Base-by-base conservation (phyloP, 768 basidiomycete genomes). In the Udeniomyces megalosporus region DNA sequence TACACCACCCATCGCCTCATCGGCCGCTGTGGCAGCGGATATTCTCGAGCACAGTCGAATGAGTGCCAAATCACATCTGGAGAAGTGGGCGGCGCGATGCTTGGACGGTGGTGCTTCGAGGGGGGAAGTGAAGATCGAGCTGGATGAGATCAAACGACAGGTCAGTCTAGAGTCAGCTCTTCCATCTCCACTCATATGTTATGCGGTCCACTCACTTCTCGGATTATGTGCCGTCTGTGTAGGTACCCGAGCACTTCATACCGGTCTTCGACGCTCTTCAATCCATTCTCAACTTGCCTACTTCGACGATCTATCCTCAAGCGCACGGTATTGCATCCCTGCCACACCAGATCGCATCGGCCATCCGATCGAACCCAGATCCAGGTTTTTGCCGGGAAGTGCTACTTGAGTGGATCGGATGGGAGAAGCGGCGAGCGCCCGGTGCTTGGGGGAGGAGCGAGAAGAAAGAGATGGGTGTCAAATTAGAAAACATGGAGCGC, bases 101-200 rank as follows among this genome's bases (percentile, higher is more conserved):
- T n/a, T 62, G 44, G 7, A 29, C 1, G 45, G 34, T 17, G 61
- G 61, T 2, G 53, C 32, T 0, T 3, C 20, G 6, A n/a, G 61
- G 22, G 55, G 14, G 20, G 47, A 50, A n/a, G 34, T 55, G 3
- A 54, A 54, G 12, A 48, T 55, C 12, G 53, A 62, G 48, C 22
- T 62, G 8, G 45, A 62, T 14, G 61, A 62, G 35, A 57, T 62
- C 24, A 15, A 35, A 38, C 53, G 46, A 1, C 53, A 56, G 54
- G 61, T 53, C 14, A 52, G 60, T 54, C 34, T 26, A 11, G 3
- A 12, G n/a, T n/a, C n/a, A n/a, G n/a, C n/a, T n/a, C n/a, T n/a
- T n/a, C n/a, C n/a, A 22, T n/a, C 34, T 55, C 35, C 14, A 17
- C 3, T 34, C 22, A 51, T 28, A 24, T 11, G 5, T 50, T 29